These are phyloP conservation scores for Pugionium cornutum DNA, from an alignment of 345 rosid species.

Conservation along the genomic window DNA sequence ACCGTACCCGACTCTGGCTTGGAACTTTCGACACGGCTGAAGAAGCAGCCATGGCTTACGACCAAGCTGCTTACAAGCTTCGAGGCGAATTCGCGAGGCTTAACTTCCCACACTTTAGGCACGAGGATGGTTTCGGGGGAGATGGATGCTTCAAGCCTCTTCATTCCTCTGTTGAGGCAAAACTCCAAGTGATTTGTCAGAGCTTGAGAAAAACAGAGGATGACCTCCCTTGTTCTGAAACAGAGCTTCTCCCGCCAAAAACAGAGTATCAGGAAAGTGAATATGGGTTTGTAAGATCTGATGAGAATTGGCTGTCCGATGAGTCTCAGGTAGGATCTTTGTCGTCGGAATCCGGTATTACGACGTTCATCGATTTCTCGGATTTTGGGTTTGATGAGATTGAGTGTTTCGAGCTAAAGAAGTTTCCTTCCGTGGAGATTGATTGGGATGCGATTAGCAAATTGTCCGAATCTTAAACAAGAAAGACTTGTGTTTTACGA, in stretches of 20 bases:
- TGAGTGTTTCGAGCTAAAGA: constrained; percentile 57
- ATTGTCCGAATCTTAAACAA: constrained; percentile 42
- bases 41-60: no score
- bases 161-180: constrained; percentile 82
- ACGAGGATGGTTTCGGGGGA: constrained; percentile 48
- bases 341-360: constrained; percentile 66
- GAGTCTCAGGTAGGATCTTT: constrained; percentile 55
- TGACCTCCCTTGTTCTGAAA: constrained; percentile 35
- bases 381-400: constrained; percentile 43
- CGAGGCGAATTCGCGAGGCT: constrained; percentile 51
- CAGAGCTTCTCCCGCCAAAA: constrained; percentile 41
- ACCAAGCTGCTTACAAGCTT: no score
- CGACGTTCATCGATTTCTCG: constrained; percentile 52
- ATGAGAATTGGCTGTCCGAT: constrained; percentile 43
- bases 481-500: not conserved
- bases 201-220: constrained; percentile 62
- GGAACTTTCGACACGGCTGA: no score
- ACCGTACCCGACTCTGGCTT: no score
- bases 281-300: constrained; percentile 33
- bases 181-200: constrained; percentile 79
- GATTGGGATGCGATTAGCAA: constrained; percentile 79
- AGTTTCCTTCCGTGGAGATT: constrained; percentile 80
- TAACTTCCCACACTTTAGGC: constrained; percentile 69
- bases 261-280: constrained; percentile 40
- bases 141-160: constrained; percentile 62